Conservation (phyloP, 202 grass and related monocot genomes). For the Setaria viridis region DNA sequence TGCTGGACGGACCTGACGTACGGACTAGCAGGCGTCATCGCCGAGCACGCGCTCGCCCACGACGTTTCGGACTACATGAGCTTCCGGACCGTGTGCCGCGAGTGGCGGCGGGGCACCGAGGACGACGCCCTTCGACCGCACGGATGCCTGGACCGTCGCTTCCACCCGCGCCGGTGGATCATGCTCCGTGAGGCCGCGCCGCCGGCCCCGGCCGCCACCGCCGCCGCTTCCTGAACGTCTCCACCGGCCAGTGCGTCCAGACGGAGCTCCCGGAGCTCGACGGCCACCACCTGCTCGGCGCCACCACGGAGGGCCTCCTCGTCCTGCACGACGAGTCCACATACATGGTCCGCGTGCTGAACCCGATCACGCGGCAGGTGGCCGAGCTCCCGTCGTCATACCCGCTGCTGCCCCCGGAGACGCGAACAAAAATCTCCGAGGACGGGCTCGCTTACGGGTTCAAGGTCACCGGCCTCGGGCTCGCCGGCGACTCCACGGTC, state of each 20-base stretch:
- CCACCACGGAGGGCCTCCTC: slow-evolving; percentile 9
- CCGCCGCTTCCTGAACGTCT: not conserved
- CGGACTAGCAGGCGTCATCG: not conserved
- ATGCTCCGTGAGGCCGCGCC: not conserved
- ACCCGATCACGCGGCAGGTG: not conserved
- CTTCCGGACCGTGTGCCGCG: not conserved
- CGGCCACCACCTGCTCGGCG: not conserved
- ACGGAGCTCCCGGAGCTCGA: not conserved
- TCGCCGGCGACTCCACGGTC: not conserved
- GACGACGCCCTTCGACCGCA: not conserved
- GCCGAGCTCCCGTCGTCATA: not conserved
- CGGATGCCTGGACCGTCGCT: not conserved
- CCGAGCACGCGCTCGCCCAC: not conserved
- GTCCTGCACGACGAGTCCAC: not conserved
- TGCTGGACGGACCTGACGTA: too few species aligned
- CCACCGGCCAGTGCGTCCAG: not conserved
- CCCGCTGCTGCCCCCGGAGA: not conserved
- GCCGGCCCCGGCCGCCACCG: not conserved
- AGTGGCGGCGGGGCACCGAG: not conserved
- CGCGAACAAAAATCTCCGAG: too few species aligned
- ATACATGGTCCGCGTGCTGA: not conserved
- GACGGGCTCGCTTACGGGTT: not conserved
- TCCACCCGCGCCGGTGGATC: slow-evolving; percentile 8
- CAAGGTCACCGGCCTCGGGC: not conserved
- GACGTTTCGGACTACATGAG: not conserved